phyloP scores from a whole-genome alignment of 2,329 filamentous ascomycete species.

The Fusarium guadeloupense region DNA sequence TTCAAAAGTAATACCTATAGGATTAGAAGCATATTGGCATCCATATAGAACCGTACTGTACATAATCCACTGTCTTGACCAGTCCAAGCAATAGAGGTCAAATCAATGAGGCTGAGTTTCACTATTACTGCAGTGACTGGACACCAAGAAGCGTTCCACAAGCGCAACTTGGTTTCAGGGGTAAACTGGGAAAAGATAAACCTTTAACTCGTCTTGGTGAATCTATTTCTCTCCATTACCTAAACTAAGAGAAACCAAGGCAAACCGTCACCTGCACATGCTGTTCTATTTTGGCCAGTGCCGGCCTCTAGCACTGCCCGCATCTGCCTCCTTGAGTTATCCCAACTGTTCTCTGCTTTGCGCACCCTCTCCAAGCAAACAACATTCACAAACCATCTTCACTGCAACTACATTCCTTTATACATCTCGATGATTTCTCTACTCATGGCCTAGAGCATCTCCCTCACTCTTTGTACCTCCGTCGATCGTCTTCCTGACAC shows the following conservation, averaged over 20 bases:
- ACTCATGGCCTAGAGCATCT: neutral
- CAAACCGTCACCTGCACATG: no score
- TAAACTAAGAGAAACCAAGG: no score
- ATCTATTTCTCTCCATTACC: no score
- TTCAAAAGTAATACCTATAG: slow-evolving; percentile 29
- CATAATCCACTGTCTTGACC: slow-evolving; percentile 14
- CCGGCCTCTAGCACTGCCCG: neutral
- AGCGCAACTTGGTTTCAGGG: neutral
- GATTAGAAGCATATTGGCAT: slow-evolving; percentile 32
- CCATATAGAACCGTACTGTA: slow-evolving; percentile 35
- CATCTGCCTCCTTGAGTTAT: neutral
- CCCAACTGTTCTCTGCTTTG: no score
- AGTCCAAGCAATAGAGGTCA: slow-evolving; percentile 10
- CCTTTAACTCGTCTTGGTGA: no score
- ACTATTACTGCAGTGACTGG: neutral
- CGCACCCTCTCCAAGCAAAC: neutral
- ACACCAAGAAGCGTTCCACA: neutral
- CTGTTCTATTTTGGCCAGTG: no score
- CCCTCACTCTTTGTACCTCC: neutral
- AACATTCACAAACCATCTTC: neutral
- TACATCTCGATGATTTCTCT: neutral
- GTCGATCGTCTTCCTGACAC: neutral
- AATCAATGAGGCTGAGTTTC: neutral
- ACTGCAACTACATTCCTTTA: no score
- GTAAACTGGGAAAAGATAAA: neutral